Evolutionary conservation across 2,329 filamentous ascomycete species (phyloP), one percentile per base, ranked within the genome.

Genomic region (Drechmeria coniospora): DNA sequence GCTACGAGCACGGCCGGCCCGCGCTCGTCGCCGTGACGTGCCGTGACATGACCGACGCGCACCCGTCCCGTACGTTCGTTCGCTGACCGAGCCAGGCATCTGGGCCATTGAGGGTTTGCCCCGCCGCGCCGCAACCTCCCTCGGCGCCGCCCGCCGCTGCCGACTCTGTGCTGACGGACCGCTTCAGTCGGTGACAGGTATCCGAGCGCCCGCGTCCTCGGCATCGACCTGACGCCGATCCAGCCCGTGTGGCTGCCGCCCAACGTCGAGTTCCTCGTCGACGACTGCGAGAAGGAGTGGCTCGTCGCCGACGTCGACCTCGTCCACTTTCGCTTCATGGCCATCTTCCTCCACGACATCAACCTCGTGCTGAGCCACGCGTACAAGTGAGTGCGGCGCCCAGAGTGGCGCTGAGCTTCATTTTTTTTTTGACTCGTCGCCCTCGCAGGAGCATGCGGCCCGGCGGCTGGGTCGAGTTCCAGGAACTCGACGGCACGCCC

Each of bases 381-480:
- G 21, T 41, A 38, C 16, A 24, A 35, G 16, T 38, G 52, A 12
- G 28, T 21, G 18, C 18, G 18, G 10, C 18, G 7, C 18, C 18
- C 20, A n/a, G n/a, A n/a, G n/a, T 34, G 13, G 3, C 14, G 12
- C 17, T 2, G 23, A 13, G 8, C 21, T 12, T 11, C 8, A 8
- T 5, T 5, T 14, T 14, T 21, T 21, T 15, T 9, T n/a, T 21
- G 13, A n/a, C 5, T 22, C 21, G 14, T 17, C 29, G 14, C 28
- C 18, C 11, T 23, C 18, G 12, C 21, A 34, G 30, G 21, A 34
- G 32, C 29, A 37, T 59, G 1, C 44, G 46, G 17, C 58, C 59
- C 2, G 58, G 59, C 23, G 58, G 57, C 25, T 59, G 56, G 48
- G 41, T 62, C 15, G 57, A 63, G 38, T 43, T 57, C 11, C 49